Base-by-base conservation (phyloP, 768 basidiomycete species). In the Lactifluus volemus region DNA sequence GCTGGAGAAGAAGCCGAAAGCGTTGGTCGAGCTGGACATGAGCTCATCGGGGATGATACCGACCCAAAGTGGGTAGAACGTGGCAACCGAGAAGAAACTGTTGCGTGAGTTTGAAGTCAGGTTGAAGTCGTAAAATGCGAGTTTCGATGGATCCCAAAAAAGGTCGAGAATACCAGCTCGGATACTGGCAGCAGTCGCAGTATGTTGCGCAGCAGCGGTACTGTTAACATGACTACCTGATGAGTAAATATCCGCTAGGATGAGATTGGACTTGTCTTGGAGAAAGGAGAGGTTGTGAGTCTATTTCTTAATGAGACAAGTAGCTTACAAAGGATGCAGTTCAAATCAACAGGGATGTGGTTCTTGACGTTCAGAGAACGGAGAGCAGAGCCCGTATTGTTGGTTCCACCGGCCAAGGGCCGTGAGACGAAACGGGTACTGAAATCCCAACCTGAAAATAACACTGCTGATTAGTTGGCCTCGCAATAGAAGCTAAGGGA, bases 1-100 rank as follows among this genome's bases (percentile, higher is more conserved):
- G 2, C 25, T 25, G 2, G 25, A 25, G 2, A 25, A 25, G 2
- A 2, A 25, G 25, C 25, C 25, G 25, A 25, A 25, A 25, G 25
- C 25, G 25, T 25, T 25, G 25, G 25, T 25, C 25, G 25, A 25
- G 25, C 25, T 82, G 25, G 25, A 25, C 1, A 25, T 25, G 25
- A 25, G 25, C 25, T 25, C 25, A 21, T 79, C 67, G 0, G 95
- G 95, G 50, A 92, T 76, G 67, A 98, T 93, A 15, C 84, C 88
- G 53, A 80, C 85, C 95, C 93, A 97, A 51, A 87, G 76, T 0
- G 94, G 90, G 70, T 92, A 92, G 75, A 84, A 93, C 1, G 81
- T 84, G 1, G 89, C 92, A 2, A 75, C 78, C 17, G 82, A 83
- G 75, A 86, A 93, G 34, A 91, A 69, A 2, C 25, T 25, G 25